Evolutionary conservation across 2,329 filamentous ascomycete species (phyloP).

Genomic region (Rhynchosporium secalis): DNA sequence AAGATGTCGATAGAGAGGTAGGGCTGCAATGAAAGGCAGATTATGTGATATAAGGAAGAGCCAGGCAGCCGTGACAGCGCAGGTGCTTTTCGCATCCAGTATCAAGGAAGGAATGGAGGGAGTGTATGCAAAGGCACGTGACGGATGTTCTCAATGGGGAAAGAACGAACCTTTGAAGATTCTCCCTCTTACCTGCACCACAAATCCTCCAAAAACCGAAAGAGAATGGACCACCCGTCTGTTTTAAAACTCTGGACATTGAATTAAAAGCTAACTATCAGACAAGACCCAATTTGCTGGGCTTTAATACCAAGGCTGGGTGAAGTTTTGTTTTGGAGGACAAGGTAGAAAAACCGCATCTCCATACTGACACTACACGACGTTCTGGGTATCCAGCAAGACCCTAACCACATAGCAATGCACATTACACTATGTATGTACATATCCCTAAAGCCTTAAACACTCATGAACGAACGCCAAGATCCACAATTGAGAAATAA

Average conservation of each 20-base stretch:
- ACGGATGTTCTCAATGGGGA: too few relatives aligned
- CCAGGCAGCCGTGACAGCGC: too few relatives aligned
- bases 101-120: too few relatives aligned
- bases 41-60: too few relatives aligned
- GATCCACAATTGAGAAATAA: constrained; percentile 21
- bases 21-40: too few relatives aligned
- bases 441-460: background rate
- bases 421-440: background rate
- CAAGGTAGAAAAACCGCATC: background rate
- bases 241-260: constrained; percentile 10
- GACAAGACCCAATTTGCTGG: constrained; percentile 8
- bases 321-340: background rate
- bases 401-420: constrained; percentile 3
- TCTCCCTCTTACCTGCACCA: background rate
- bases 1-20: background rate
- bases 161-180: background rate
- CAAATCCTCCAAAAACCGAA: background rate
- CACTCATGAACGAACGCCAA: constrained; percentile 13
- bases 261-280: constrained; percentile 24
- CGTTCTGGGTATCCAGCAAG: constrained; percentile 31
- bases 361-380: background rate
- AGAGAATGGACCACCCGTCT: background rate
- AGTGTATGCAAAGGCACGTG: too few relatives aligned
- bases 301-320: background rate
- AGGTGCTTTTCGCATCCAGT: too few relatives aligned